phyloP scores from a whole-genome alignment of 2,329 filamentous ascomycete genomes.

The Coniella lustricola region DNA sequence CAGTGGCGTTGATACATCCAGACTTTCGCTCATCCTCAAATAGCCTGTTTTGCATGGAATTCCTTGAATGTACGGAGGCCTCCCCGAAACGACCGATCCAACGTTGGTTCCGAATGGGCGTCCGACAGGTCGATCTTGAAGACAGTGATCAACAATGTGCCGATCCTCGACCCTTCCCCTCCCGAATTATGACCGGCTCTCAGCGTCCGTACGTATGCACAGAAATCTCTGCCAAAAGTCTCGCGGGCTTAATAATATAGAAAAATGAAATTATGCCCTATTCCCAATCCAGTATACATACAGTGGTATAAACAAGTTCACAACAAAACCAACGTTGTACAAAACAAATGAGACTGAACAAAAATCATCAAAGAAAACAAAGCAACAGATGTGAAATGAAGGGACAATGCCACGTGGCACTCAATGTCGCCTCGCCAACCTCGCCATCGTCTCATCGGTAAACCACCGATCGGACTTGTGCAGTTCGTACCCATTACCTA shows the following conservation, averaged over 20 bases:
- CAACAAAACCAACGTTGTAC: background rate
- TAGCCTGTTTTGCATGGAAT: too few species aligned
- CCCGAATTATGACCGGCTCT: too few species aligned
- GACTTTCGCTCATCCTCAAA: too few species aligned
- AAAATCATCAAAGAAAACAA: background rate
- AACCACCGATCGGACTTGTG: slow-evolving; percentile 6
- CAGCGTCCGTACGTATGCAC: too few species aligned
- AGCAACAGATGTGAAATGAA: background rate
- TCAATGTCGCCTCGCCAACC: slow-evolving; percentile 9
- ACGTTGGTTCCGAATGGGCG: too few species aligned
- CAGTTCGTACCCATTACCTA: background rate
- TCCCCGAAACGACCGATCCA: too few species aligned
- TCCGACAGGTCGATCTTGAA: too few species aligned
- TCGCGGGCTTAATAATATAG: background rate
- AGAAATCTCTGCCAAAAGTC: too few species aligned
- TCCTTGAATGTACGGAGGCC: too few species aligned
- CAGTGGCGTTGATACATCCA: too few species aligned
- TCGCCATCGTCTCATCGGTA: slow-evolving; percentile 1
- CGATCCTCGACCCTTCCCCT: too few species aligned
- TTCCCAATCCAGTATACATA: slow-evolving; percentile 8
- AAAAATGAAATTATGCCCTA: slow-evolving; percentile 6
- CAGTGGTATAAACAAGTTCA: slow-evolving; percentile 12
- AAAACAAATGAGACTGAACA: background rate
- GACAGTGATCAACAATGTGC: too few species aligned
- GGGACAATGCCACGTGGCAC: background rate